Evolutionary conservation across 1,284 basidiomycete species (phyloP), one percentile per base, ranked within the genome.

Genomic region (Schizophyllum commune): DNA sequence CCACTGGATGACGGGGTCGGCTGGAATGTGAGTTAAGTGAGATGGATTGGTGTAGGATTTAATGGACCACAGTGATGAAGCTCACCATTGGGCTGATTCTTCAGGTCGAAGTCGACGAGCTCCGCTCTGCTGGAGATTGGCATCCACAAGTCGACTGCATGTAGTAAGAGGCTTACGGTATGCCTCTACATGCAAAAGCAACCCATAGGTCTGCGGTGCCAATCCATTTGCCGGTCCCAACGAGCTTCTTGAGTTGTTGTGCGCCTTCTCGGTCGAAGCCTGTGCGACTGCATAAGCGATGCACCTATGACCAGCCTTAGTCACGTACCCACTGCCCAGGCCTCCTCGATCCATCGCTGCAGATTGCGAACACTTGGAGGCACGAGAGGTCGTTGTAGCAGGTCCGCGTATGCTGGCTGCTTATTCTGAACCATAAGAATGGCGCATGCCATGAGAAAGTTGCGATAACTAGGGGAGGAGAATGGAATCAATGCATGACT

Each of bases 361-460:
- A 95, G 70, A 65, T 89, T 85, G 9, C 85, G 77, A 5, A 95
- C 80, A 11, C 91, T 79, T 1, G 92, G 92, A 1, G 83, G 73
- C 5, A 77, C 73, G 5, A 27, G 5, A 27, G 83, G 83, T 7
- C 58, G 4, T 11, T 66, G 60, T n/a, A 66, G 39, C 21, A 64
- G 62, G 22, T 59, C 64, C 62, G 79, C 80, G 69, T 92, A 92
- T 61, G 78, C 61, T 0, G 82, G 80, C 68, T 89, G 86, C 6
- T 71, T 62, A 59, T 72, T 70, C 69, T 92, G 91, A 55, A 79
- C 78, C 76, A 90, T 82, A 17, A 95, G 78, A 5, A 85, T 80
- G 0, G 89, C 79, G 65, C 92, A 92, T 4, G 81, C 78, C 89
- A 96, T 95, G 61, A 92, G 67, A 67, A 89, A 93, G 70, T 94